Evolutionary conservation across 805 yeast species (phyloP).

Genomic region (Ogataea siamensis): DNA sequence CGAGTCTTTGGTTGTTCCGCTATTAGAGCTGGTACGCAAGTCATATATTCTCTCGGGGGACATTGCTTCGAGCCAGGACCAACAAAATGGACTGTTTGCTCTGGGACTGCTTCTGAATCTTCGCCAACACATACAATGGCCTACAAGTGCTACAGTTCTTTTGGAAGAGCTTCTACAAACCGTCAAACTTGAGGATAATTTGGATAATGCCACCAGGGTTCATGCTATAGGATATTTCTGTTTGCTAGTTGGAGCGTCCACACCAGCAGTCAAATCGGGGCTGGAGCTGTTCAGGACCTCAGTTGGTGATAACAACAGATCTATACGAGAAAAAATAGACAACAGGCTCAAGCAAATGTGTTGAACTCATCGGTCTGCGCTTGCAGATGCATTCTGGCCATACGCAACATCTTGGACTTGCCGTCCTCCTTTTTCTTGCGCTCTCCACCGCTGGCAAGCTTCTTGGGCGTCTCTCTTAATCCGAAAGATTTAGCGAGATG

Average conservation of each 20-base stretch:
- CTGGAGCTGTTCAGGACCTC: slow-evolving; percentile 14
- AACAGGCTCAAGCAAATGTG: slow-evolving; percentile 31
- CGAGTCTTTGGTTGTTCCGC: slow-evolving; percentile 8
- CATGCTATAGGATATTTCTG: slow-evolving; percentile 31
- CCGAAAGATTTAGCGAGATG: slow-evolving; percentile 96
- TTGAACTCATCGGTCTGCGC: slow-evolving; percentile 74
- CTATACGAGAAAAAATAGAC: slow-evolving; percentile 13
- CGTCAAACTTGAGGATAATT: slow-evolving; percentile 9
- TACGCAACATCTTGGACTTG: slow-evolving; percentile 67
- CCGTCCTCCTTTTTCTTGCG: slow-evolving; percentile 61
- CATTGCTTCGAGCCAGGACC: slow-evolving; percentile 7
- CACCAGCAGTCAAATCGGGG: slow-evolving; percentile 11
- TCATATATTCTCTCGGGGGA: slow-evolving; percentile 12
- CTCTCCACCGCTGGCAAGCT: slow-evolving; percentile 48
- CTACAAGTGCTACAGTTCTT: neutral
- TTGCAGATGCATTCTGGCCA: slow-evolving; percentile 68
- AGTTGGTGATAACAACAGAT: slow-evolving; percentile 8
- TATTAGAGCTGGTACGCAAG: slow-evolving; percentile 12
- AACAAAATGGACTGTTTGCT: slow-evolving; percentile 18
- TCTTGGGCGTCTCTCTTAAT: slow-evolving; percentile 89
- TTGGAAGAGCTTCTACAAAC: slow-evolving; percentile 5
- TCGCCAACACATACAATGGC: slow-evolving; percentile 2
- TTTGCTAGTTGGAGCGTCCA: slow-evolving; percentile 16
- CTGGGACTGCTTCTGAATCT: slow-evolving; percentile 22
- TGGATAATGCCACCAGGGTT: slow-evolving; percentile 11